Conservation (phyloP, 441 rosid species). For the Mallotus repandus region DNA sequence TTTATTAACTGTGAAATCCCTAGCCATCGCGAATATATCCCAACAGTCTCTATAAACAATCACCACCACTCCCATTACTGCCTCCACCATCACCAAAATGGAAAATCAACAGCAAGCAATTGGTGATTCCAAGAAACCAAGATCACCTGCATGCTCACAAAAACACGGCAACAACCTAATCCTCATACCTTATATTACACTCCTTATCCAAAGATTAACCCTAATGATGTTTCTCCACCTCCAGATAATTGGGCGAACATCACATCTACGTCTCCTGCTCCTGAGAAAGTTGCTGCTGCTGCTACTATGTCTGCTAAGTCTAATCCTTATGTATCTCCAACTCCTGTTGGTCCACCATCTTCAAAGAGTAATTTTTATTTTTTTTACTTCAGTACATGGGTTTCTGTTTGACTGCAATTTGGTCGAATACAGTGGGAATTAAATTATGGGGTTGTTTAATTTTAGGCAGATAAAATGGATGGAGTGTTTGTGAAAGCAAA, state of each 20-base stretch:
- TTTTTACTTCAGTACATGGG: not conserved
- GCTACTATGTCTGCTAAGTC: conserved; percentile 69
- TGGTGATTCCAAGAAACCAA: conserved; percentile 18
- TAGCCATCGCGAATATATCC: too few relatives aligned
- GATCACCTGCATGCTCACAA: conserved; percentile 24
- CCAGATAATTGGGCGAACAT: conserved; percentile 39
- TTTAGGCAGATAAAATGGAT: too few relatives aligned
- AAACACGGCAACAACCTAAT: conserved; percentile 15
- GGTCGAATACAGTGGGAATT: not conserved
- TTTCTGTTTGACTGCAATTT: not conserved
- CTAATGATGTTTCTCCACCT: conserved; percentile 59
- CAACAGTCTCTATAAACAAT: too few relatives aligned
- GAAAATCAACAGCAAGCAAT: conserved; percentile 9
- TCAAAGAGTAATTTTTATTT: conserved; percentile 37
- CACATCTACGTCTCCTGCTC: conserved; percentile 23
- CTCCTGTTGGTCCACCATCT: conserved; percentile 44
- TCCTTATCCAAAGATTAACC: too few relatives aligned
- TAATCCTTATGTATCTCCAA: conserved; percentile 75
- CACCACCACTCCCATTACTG: too few relatives aligned
- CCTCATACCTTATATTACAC: conserved; percentile 53
- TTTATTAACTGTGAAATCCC: too few relatives aligned
- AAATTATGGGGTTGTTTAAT: not conserved
- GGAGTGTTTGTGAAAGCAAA: conserved; percentile 73
- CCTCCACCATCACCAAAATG: too few relatives aligned
- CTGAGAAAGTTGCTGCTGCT: conserved; percentile 45